These are phyloP conservation scores for Suhomyces atakaporum DNA, from an alignment of 1,139 yeast species.

Conservation along the genomic window DNA sequence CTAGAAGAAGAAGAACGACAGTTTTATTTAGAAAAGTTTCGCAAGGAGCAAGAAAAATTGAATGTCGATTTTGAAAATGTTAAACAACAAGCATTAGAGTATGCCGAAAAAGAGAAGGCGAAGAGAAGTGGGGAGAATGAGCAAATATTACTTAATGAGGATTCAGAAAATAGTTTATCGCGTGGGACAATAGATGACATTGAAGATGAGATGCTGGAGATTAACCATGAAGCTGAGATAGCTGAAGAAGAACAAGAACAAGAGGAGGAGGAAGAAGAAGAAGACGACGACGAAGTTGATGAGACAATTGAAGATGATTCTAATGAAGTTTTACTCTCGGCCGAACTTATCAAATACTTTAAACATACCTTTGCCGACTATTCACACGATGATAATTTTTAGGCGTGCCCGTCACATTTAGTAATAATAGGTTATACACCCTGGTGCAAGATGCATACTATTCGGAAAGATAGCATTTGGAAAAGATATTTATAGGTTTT, in stretches of 20 bases:
- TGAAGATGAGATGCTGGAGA: not conserved
- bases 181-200: too few species aligned
- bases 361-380: conserved; percentile 15
- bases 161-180: not conserved
- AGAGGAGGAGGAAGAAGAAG: too few species aligned
- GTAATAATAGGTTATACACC: too few species aligned
- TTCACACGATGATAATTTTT: conserved; percentile 6
- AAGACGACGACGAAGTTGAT: too few species aligned
- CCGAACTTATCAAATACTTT: conserved; percentile 12
- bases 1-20: conserved; percentile 7
- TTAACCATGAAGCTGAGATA: not conserved
- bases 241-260: conserved; percentile 6
- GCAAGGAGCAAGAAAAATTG: not conserved
- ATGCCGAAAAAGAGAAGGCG: conserved; percentile 2
- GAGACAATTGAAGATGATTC: too few species aligned
- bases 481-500: conserved; percentile 4
- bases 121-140: not conserved
- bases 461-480: too few species aligned
- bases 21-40: conserved; percentile 1
- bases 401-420: not conserved
- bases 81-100: not conserved
- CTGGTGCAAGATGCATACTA: too few species aligned
- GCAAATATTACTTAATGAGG: not conserved
- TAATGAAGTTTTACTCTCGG: conserved; percentile 6
- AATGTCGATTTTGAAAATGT: not conserved